phyloP scores from a whole-genome alignment of 805 yeast species.

The Yarrowia alimentaria region DNA sequence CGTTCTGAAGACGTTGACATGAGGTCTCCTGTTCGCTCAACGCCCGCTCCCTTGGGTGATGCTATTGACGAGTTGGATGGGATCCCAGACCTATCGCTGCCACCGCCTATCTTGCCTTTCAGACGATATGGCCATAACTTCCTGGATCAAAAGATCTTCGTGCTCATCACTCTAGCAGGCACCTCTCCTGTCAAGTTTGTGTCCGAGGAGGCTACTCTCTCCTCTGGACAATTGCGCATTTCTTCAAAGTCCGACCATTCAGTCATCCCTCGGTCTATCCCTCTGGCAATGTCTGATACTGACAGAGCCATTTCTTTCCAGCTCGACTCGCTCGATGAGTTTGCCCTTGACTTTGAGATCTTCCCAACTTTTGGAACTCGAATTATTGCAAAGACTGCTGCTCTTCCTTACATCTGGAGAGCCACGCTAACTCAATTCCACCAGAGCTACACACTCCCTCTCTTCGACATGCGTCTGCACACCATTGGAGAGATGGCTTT shows the following conservation, averaged over 20 bases:
- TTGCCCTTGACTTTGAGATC: constrained; percentile 80
- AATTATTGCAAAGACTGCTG: constrained; percentile 82
- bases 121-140: constrained; percentile 95
- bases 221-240: constrained; percentile 66
- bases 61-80: constrained; percentile 55
- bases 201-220: constrained; percentile 41
- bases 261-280: constrained; percentile 81
- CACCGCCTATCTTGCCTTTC: constrained; percentile 94
- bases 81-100: constrained; percentile 86
- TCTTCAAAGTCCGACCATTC: constrained; percentile 69
- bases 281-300: constrained; percentile 71
- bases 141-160: constrained; percentile 80
- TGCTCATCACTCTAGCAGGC: constrained; percentile 59
- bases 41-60: no score
- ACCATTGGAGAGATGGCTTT: constrained; percentile 79
- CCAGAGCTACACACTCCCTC: constrained; percentile 53
- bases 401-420: constrained; percentile 55
- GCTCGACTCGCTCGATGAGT: constrained; percentile 70
- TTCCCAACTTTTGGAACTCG: constrained; percentile 95
- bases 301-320: constrained; percentile 77
- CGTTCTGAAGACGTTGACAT: constrained; percentile 13
- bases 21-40: constrained; percentile 4
- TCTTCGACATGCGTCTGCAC: constrained; percentile 76
- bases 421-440: constrained; percentile 32
- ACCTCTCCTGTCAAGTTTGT: constrained; percentile 47